Evolutionary conservation across 495 filamentous ascomycete species (phyloP), one percentile per base, ranked within the genome.

Genomic region (Hypoxylon lenormandii): DNA sequence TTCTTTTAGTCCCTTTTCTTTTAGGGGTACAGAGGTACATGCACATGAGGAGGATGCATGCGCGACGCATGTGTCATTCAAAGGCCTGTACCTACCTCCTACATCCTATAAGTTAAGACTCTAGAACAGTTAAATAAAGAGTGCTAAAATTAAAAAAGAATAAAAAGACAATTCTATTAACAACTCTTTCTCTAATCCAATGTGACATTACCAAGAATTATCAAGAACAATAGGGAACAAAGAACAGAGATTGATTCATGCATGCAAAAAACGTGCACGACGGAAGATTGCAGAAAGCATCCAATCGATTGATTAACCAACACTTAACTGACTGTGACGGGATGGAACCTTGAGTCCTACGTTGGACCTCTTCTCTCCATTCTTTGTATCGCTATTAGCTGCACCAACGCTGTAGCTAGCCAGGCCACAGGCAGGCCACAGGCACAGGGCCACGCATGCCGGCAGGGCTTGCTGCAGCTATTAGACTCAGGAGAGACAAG

Each of bases 391-490:
- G 19, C 30, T 60, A 45, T 42, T 49, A 62, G 60, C 55, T 64
- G 55, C 66, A 63, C 47, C 33, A 63, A 2, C 8, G 23, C 66
- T 64, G 60, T 60, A 50, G 53, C 56, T 48, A 66, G 50, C 7
- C 56, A 59, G 62, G 62, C 68, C 68, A 71, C 57, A 71, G 50
- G 12, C 56, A 59, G 62, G 62, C 68, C 68, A 71, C 57, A 71
- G 68, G 68, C 47, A 55, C 62, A 43, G 62, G 57, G 68, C 68
- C 68, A 71, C 68, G 68, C 67, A 70, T 13, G 19, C 15, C 52
- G 49, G 37, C 65, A 69, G 56, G 22, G 36, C 19, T 42, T 42
- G 43, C 46, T 40, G 45, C 23, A 53, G 52, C 26, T 21, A 62
- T 63, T 51, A 57, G 45, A 54, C 15, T 50, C 43, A 60, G 23